Conservation (phyloP, 768 basidiomycete genomes). For the Mycena vitilis region DNA sequence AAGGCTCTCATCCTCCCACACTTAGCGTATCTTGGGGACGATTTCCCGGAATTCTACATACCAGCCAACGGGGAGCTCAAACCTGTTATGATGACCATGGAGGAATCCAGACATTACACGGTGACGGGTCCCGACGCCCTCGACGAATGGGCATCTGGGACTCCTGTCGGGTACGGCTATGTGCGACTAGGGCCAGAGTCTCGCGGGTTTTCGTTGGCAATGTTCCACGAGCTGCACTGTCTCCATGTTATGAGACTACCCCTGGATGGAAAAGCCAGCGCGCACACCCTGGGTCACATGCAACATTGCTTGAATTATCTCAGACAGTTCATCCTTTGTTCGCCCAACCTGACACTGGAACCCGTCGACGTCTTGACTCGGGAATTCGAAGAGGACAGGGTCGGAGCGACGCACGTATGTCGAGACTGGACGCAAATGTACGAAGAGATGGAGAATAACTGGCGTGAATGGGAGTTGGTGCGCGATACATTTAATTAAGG, state of each 20-base stretch:
- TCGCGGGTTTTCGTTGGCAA: conserved; percentile 48
- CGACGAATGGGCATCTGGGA: conserved; percentile 25
- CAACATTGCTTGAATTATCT: conserved; percentile 52
- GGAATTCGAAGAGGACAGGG: conserved; percentile 34
- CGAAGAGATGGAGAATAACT: conserved; percentile 36
- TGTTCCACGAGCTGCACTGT: conserved; percentile 53
- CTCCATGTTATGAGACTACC: conserved; percentile 46
- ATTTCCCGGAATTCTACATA: conserved; percentile 21
- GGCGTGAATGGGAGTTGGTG: neutral
- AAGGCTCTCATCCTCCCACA: too few relatives aligned
- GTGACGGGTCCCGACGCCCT: conserved; percentile 9
- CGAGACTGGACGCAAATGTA: conserved; percentile 41
- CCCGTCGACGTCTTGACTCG: conserved; percentile 34
- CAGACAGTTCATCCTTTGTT: conserved; percentile 29
- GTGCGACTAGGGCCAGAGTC: conserved; percentile 47
- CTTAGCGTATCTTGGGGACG: conserved; percentile 23
- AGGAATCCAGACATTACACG: conserved; percentile 16
- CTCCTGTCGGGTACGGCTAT: conserved; percentile 38
- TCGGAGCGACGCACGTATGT: conserved; percentile 41
- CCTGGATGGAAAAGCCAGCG: conserved; percentile 2
- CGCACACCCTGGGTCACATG: conserved; percentile 46
- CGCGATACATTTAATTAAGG: too few relatives aligned
- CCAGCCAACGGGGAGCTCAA: neutral
- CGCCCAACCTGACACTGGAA: conserved; percentile 37
- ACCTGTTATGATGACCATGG: conserved; percentile 5